A percentile compares a stretch with the other conserved stretches of the same genome.
Evolutionary conservation across 176 grass and related monocot species (phyloP).

Genomic region (Raddia guianensis): DNA sequence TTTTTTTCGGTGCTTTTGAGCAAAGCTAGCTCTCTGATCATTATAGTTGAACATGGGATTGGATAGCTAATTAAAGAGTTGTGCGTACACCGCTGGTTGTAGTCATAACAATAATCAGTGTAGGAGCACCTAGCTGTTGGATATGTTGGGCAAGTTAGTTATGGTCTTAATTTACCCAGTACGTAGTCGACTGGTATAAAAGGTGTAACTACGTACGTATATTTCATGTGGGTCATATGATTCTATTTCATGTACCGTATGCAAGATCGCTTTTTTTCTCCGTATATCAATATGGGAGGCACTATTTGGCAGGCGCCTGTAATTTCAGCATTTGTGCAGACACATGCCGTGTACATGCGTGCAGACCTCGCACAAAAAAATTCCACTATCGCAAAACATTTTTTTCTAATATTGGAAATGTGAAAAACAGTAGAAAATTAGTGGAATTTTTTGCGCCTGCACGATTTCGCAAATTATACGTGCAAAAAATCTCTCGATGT

Average conservation of each 20-base stretch:
- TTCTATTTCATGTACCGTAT: slow-evolving; percentile 4
- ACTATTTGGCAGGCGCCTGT: too few relatives aligned
- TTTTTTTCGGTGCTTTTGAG: not conserved
- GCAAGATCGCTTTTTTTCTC: not conserved
- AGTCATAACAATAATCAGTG: too few relatives aligned
- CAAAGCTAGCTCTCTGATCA: not conserved
- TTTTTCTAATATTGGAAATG: too few relatives aligned
- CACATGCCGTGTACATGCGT: too few relatives aligned
- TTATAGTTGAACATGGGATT: not conserved
- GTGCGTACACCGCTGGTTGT: not conserved
- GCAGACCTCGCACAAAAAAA: too few relatives aligned
- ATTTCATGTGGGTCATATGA: not conserved
- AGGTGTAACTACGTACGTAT: not conserved
- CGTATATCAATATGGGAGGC: not conserved
- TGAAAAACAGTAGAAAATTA: too few relatives aligned
- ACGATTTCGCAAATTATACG: too few relatives aligned
- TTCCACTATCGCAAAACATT: too few relatives aligned
- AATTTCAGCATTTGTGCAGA: too few relatives aligned
- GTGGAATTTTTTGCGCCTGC: too few relatives aligned
- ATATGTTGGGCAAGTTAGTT: not conserved
- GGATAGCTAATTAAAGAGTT: not conserved
- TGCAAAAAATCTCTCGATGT: too few relatives aligned
- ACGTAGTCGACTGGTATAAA: not conserved
- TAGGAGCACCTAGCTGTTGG: not conserved
- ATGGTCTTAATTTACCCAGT: not conserved